Evolutionary conservation across 1,139 yeast genomes (phyloP), one percentile per base, ranked within the genome.

Genomic region (Kodamaea suecica): DNA sequence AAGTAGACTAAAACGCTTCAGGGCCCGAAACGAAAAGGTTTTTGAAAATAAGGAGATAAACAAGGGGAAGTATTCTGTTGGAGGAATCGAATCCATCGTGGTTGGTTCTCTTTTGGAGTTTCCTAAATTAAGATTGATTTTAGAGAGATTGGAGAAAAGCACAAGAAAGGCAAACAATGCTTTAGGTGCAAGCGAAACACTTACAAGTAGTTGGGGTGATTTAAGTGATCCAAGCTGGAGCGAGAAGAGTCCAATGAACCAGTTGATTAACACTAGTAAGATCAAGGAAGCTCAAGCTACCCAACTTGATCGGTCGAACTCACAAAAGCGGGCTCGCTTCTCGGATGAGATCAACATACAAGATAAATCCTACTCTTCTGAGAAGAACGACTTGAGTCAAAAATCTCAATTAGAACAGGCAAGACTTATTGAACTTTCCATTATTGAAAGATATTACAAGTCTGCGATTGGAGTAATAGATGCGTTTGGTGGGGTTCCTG

Each of bases 401-500:
- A 5, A 25, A 25, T 7, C 15, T 5, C 28, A 5, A 5, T 13
- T 5, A 6, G n/a, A n/a, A n/a, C 21, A 19, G 9, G 36, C 8
- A 40, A 36, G 8, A 38, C 35, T 6, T 41, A 45, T 7, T 14
- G 55, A 53, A 34, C 24, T 43, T 9, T 34, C 34, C 2, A 37
- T 37, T 1, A 60, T 55, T 1, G 59, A 67, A 3, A 65, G 66
- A 34, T 73, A 71, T 49, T 78, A 75, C 47, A 53, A 68, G 5
- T 70, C 79, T 3, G 74, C 86, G 2, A 61, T 76, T 4, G 77
- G 75, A 17, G 81, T 87, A 0, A 82, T 88, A 21, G 85, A 86
- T 49, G 85, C 96, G 0, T 88, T 88, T 63, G 95, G 95, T 1
- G 75, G 69, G n/a, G n/a, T n/a, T n/a, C n/a, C n/a, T n/a, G n/a